Conservation (phyloP, 352 stramenopile genomes). For the Pythium volutum region DNA sequence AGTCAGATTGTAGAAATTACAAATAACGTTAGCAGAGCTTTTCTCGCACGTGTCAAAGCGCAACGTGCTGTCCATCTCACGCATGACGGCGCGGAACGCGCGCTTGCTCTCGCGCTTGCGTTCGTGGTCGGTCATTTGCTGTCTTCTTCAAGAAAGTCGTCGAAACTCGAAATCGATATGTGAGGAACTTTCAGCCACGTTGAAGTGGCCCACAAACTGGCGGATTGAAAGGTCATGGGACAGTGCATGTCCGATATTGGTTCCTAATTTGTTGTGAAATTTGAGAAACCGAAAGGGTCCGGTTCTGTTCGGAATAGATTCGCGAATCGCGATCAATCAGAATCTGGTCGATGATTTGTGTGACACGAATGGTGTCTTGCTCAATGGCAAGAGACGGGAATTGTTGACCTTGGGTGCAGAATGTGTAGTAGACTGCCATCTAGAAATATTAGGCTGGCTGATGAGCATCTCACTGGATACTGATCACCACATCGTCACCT, state of each 20-base stretch:
- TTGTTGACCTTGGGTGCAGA: background rate
- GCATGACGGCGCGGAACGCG: constrained; percentile 22
- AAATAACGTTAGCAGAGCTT: no score
- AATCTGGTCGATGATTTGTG: no score
- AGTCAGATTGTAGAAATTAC: no score
- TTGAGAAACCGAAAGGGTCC: constrained; percentile 7
- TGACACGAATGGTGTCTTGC: no score
- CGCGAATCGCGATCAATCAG: no score
- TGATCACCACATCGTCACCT: no score
- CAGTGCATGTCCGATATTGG: background rate
- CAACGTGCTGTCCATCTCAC: constrained; percentile 14
- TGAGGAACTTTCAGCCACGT: background rate
- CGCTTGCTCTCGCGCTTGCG: constrained; percentile 17
- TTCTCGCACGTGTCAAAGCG: constrained; percentile 17
- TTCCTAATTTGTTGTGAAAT: background rate
- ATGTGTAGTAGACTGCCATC: background rate
- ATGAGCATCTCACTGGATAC: no score
- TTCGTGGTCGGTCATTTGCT: constrained; percentile 12
- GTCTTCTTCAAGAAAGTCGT: no score
- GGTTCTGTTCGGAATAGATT: background rate
- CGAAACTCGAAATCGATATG: no score
- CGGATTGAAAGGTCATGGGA: background rate
- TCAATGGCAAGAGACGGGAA: no score
- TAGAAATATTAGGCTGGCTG: background rate
- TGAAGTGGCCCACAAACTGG: constrained; percentile 20